Conservation (phyloP, 2,329 filamentous ascomycete genomes). For the Passalora sequoiae region DNA sequence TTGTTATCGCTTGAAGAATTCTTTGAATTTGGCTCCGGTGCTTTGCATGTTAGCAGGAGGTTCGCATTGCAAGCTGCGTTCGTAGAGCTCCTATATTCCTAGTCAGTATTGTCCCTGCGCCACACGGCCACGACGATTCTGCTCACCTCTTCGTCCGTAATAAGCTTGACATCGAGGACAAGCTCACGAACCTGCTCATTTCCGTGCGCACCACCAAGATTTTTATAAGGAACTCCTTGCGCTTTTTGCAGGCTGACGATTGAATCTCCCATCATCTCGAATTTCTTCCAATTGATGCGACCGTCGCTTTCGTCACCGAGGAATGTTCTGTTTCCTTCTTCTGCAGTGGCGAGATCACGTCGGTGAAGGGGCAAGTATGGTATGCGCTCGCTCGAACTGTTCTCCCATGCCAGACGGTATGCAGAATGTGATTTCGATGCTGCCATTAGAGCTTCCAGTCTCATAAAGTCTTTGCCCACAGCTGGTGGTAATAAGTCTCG, state of each 20-base stretch:
- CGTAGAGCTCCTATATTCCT: constrained; percentile 50
- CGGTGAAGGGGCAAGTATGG: constrained; percentile 88
- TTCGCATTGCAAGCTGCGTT: constrained; percentile 52
- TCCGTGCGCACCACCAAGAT: constrained; percentile 49
- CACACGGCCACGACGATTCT: neutral
- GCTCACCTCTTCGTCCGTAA: constrained; percentile 80
- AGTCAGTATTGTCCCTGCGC: neutral
- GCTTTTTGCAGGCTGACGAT: constrained; percentile 87
- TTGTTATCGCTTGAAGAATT: constrained; percentile 44
- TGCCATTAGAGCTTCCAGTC: constrained; percentile 86
- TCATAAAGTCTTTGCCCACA: constrained; percentile 77
- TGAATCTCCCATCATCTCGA: constrained; percentile 91
- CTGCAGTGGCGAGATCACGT: constrained; percentile 83
- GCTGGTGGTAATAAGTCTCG: constrained; percentile 66
- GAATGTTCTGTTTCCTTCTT: constrained; percentile 88
- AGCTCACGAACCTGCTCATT: constrained; percentile 68
- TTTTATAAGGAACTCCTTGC: constrained; percentile 76
- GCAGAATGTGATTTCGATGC: constrained; percentile 88
- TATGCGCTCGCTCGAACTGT: constrained; percentile 82
- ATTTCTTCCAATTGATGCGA: constrained; percentile 95
- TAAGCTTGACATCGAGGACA: constrained; percentile 75
- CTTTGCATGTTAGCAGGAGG: constrained; percentile 35
- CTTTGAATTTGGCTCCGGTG: constrained; percentile 36
- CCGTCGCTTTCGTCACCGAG: constrained; percentile 51
- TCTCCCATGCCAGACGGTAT: constrained; percentile 97